Percentiles rank a stretch among this genome's conserved stretches.
Conservation (phyloP, 73 alveolate species). For the Tetrahymena thermophila region DNA sequence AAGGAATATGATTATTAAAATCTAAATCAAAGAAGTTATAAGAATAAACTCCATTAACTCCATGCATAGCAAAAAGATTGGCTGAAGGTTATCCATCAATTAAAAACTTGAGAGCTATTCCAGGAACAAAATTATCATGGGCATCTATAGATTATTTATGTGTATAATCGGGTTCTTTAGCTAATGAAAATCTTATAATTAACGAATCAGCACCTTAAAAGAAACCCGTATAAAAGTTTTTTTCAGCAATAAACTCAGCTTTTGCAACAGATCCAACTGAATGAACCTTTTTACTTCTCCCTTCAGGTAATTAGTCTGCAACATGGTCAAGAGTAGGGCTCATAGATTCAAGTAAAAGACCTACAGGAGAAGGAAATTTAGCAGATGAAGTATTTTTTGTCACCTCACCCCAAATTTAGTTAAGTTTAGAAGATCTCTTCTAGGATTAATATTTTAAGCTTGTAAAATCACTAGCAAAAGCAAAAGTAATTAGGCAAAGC, state of each 20-base stretch:
- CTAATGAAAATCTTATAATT: conserved; percentile 28
- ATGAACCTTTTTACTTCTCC: conserved; percentile 33
- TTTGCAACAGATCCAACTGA: conserved; percentile 28
- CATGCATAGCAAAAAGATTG: conserved; percentile 13
- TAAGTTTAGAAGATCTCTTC: not conserved
- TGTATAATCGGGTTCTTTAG: conserved; percentile 5
- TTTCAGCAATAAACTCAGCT: conserved; percentile 26
- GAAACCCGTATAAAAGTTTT: conserved; percentile 18
- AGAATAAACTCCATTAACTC: conserved; percentile 1
- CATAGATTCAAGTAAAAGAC: conserved; percentile 33
- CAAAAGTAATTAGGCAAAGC: not conserved
- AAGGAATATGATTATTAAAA: conserved; percentile 19
- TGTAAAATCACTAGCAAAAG: not conserved
- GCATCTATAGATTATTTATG: not conserved
- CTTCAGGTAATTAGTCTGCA: conserved; percentile 15
- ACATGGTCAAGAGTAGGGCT: conserved; percentile 1
- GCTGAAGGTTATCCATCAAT: conserved; percentile 34
- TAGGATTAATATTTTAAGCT: not conserved
- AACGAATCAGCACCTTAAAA: conserved; percentile 41
- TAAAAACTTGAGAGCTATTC: conserved; percentile 20
- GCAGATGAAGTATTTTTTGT: not conserved
- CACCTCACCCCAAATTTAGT: not conserved
- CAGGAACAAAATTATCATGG: conserved; percentile 39
- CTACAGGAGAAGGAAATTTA: not conserved
- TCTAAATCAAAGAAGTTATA: conserved; percentile 34